Base-by-base conservation (phyloP, 1,139 yeast species). In the Ogataea hybrid region DNA sequence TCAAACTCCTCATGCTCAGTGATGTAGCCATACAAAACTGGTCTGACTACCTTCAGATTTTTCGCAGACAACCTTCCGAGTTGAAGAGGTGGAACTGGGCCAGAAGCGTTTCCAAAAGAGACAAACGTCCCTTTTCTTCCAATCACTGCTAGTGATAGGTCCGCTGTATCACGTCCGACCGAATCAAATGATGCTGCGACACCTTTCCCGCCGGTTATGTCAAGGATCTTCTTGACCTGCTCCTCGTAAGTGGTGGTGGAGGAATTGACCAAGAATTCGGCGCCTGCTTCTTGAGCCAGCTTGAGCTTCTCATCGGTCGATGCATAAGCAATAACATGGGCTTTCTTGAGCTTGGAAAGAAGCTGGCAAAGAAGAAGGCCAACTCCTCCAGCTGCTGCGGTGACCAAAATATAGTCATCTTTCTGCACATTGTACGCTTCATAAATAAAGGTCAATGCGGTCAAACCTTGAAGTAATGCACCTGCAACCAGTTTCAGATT, bases 361-460 rank as follows among this genome's bases (percentile, higher is more conserved):
- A 88, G 65, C 63, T 88, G 96, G 33, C 73, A 71, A 42, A 87
- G 63, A 12, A 86, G 53, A 41, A 77, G 71, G 2, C 97, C 97
- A 39, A 86, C 92, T 44, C 97, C 96, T 38, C 97, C 97, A 7
- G 96, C 96, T 14, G 96, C 96, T 2, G 97, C 97, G 71, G 89
- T 88, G 27, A 87, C 81, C 41, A 89, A 69, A 31, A 84, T 74
- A 51, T 64, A 73, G 48, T 90, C 96, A 39, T 78, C 89, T 57
- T 73, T 69, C 57, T 84, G 59, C 27, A 88, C 85, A 3, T 68
- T 58, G 60, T 85, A 79, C 0, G 92, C 75, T 50, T 84, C 90
- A 33, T n/a, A n/a, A n/a, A n/a, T n/a, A n/a, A n/a, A n/a, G n/a
- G n/a, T n/a, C n/a, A n/a, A n/a, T n/a, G n/a, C n/a, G n/a, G n/a